Base-by-base conservation (phyloP, 345 rosid species). In the Brassica carinata region DNA sequence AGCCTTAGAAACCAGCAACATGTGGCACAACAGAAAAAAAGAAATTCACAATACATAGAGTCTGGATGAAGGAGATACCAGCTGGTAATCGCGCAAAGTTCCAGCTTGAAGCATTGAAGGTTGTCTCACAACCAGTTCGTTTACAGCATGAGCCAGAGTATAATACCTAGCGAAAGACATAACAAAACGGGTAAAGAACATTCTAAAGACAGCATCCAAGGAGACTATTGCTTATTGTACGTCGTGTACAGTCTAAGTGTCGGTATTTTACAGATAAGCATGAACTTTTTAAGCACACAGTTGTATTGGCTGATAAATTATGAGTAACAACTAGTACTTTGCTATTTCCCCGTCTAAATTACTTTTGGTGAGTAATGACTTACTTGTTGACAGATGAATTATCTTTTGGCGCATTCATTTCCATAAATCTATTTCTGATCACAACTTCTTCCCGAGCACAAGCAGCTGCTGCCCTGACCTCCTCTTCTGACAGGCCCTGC, bases 341-440 rank as follows among this genome's bases (percentile, higher is more conserved):
- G 72, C 68, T 43, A 59, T n/a, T 71, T 26, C 18, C 57, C 40
- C 17, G 2, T 36, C 66, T 76, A 55, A 71, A 64, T 66, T 66
- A 17, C 11, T 15, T 67, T 55, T 71, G 33, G 64, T 7, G 38
- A 57, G 64, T 74, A 18, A 27, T 43, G 82, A 75, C 96, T 87
- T 85, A 96, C 99, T 94, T 96, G 96, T 84, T 94, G 73, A 94
- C 99, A 57, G 97, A 93, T 72, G 97, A 92, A 79, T 89, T 75
- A 43, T 94, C 97, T 86, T 85, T 91, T 57, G 98, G 99, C n/a
- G 99, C 98, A 88, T 91, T 96, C 99, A 96, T 96, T 86, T 96
- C 99, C 87, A 71, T 83, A 86, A 96, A 96, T 69, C 82, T 87
- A 84, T 96, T 92, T 78, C 99, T 90, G 79, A 96, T 96, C 93